phyloP scores from a whole-genome alignment of 352 stramenopile genomes.

The Phytophthora tentaculata region DNA sequence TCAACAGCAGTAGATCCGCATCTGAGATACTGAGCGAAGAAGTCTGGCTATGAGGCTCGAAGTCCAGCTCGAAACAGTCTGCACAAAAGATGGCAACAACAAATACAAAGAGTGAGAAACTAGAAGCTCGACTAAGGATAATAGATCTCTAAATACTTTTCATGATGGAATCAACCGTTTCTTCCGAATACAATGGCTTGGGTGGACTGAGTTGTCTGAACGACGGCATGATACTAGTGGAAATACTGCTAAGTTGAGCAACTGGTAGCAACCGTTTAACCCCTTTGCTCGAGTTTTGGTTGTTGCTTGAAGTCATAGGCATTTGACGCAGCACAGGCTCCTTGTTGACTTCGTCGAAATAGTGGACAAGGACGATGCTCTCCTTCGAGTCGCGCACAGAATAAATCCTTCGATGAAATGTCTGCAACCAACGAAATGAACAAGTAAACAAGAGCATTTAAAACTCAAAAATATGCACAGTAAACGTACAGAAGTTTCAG shows the following conservation, averaged over 20 bases:
- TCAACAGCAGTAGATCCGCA: slow-evolving; percentile 33
- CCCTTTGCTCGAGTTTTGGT: slow-evolving; percentile 31
- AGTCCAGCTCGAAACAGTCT: slow-evolving; percentile 71
- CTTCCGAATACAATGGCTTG: slow-evolving; percentile 28
- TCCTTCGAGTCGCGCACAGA: slow-evolving; percentile 70
- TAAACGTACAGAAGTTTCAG: slow-evolving; percentile 60
- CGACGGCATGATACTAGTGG: slow-evolving; percentile 1
- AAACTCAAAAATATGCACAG: not conserved
- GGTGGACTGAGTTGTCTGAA: slow-evolving; percentile 14
- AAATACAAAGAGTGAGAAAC: slow-evolving; percentile 3
- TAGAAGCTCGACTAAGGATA: no score
- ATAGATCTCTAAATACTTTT: slow-evolving; percentile 47
- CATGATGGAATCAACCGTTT: slow-evolving; percentile 61
- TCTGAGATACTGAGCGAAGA: slow-evolving; percentile 26
- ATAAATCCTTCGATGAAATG: slow-evolving; percentile 87
- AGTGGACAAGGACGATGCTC: slow-evolving; percentile 85
- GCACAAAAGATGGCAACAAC: slow-evolving; percentile 6
- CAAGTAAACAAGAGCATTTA: not conserved
- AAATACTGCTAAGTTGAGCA: slow-evolving; percentile 7
- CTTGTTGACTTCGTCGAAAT: slow-evolving; percentile 85
- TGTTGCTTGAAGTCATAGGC: slow-evolving; percentile 6
- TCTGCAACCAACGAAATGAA: slow-evolving; percentile 48
- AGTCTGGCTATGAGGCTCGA: slow-evolving; percentile 28
- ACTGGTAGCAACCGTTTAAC: slow-evolving; percentile 45
- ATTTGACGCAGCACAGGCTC: slow-evolving; percentile 9